A percentile compares a stretch with the other conserved stretches of the same genome.
These are phyloP conservation scores for Dichotomocladium elegans DNA, from an alignment of 371 early-diverging fungal species.

Conservation along the genomic window DNA sequence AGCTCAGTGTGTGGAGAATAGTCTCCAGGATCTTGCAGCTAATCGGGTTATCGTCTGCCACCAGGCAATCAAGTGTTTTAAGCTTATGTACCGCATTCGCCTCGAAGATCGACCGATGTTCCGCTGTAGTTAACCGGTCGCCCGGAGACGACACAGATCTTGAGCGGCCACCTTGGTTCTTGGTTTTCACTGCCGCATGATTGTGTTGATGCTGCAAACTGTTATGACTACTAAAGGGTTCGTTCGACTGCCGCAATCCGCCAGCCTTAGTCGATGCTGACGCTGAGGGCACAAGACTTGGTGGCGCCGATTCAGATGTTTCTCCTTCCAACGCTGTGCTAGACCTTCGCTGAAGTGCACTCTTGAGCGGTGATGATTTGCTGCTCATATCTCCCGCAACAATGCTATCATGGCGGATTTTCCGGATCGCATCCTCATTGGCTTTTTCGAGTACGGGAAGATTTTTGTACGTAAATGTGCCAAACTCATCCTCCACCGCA, in stretches of 20 bases:
- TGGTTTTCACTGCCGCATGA: background rate
- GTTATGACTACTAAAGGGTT: too few species aligned
- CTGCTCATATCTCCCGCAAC: constrained; percentile 4
- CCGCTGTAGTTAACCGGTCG: constrained; percentile 2
- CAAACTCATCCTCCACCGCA: constrained; percentile 70
- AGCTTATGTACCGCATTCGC: constrained; percentile 1
- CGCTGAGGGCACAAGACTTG: constrained; percentile 1
- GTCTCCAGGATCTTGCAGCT: constrained; percentile 85
- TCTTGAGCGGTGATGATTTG: constrained; percentile 1
- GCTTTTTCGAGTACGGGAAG: constrained; percentile 84
- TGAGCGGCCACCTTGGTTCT: constrained; percentile 1
- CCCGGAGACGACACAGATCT: constrained; percentile 15
- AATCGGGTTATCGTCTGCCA: constrained; percentile 91
- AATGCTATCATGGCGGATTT: constrained; percentile 52
- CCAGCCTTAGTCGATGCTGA: constrained; percentile 6
- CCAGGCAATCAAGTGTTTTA: constrained; percentile 50
- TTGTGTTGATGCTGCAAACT: background rate
- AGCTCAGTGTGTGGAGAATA: constrained; percentile 67
- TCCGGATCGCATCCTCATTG: constrained; percentile 78
- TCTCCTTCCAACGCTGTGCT: background rate
- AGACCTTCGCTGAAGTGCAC: background rate
- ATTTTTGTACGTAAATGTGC: constrained; percentile 90
- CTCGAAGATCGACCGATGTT: background rate
- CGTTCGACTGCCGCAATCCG: background rate
- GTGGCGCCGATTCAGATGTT: background rate